Evolutionary conservation across 352 stramenopile species (phyloP).

Genomic region (Elongisporangium anandrum): DNA sequence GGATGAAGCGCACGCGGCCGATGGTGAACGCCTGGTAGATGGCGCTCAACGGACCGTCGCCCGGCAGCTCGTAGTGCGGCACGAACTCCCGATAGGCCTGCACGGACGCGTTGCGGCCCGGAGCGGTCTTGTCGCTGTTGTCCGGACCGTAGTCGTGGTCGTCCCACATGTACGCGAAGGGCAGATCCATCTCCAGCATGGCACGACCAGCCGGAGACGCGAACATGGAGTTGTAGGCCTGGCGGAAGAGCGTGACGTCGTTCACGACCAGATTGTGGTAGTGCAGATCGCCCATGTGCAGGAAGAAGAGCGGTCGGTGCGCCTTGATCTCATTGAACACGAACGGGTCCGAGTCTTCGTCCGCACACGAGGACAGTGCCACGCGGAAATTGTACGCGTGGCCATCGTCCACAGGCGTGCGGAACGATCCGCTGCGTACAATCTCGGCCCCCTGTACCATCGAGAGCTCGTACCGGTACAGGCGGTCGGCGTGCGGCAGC

Average conservation of each 20-base stretch:
- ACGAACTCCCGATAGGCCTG: slow-evolving; percentile 80
- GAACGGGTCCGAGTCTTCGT: slow-evolving; percentile 69
- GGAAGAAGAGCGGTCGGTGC: slow-evolving; percentile 76
- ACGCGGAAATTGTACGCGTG: slow-evolving; percentile 59
- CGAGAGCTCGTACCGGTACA: slow-evolving; percentile 61
- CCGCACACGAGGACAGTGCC: slow-evolving; percentile 76
- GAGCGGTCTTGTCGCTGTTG: slow-evolving; percentile 82
- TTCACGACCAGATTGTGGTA: slow-evolving; percentile 83
- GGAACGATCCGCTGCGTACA: slow-evolving; percentile 37
- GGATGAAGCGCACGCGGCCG: slow-evolving; percentile 77
- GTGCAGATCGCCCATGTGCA: slow-evolving; percentile 88
- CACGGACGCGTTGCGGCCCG: slow-evolving; percentile 62
- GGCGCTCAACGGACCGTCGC: slow-evolving; percentile 24
- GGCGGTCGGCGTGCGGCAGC: slow-evolving; percentile 37
- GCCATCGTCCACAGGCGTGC: slow-evolving; percentile 41
- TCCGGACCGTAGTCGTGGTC: slow-evolving; percentile 89
- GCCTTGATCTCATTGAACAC: slow-evolving; percentile 46
- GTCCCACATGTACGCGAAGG: slow-evolving; percentile 89
- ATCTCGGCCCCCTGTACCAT: slow-evolving; percentile 26
- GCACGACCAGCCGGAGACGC: slow-evolving; percentile 54
- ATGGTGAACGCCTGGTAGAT: slow-evolving; percentile 83
- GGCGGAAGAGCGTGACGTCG: slow-evolving; percentile 48
- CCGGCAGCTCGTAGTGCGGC: slow-evolving; percentile 58
- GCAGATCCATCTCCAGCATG: slow-evolving; percentile 81
- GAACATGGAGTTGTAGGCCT: slow-evolving; percentile 71